A percentile compares a stretch with the other conserved stretches of the same genome.
phyloP scores from a whole-genome alignment of 1,284 basidiomycete species.

The Ustilago sp. region DNA sequence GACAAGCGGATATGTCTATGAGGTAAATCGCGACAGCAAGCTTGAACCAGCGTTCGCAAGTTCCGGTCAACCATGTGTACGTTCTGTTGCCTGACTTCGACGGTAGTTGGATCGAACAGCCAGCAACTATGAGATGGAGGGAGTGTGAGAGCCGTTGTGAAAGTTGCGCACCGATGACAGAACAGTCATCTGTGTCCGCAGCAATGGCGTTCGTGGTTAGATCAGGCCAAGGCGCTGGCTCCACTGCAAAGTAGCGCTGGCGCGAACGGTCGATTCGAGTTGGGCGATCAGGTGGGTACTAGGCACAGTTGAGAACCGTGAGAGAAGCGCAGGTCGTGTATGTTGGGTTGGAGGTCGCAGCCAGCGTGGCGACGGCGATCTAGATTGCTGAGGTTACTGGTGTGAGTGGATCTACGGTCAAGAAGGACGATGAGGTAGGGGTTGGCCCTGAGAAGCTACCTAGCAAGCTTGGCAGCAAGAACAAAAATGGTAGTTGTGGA shows the following conservation, averaged over 20 bases:
- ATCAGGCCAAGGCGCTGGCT: not conserved
- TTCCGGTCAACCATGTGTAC: not conserved
- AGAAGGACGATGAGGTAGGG: not conserved
- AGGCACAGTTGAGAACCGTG: not conserved
- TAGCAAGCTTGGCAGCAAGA: not conserved
- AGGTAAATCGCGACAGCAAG: not conserved
- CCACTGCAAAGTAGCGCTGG: not conserved
- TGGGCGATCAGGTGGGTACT: not conserved
- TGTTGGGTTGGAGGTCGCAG: not conserved
- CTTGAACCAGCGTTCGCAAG: not conserved
- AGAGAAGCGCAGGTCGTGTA: not conserved
- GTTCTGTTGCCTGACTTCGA: not conserved
- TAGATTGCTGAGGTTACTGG: too few relatives aligned
- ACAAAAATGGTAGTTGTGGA: not conserved
- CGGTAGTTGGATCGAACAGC: not conserved
- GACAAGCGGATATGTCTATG: not conserved
- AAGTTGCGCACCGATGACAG: not conserved
- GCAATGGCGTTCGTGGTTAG: too few relatives aligned
- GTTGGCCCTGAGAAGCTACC: not conserved
- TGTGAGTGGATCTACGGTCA: not conserved
- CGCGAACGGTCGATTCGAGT: not conserved
- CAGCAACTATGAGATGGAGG: not conserved
- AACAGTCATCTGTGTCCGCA: not conserved
- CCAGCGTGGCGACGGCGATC: not conserved
- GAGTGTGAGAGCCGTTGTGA: not conserved